Percentiles rank a stretch among this genome's conserved stretches.
Evolutionary conservation across 2,329 filamentous ascomycete species (phyloP).

Genomic region (Talaromyces funiculosus): DNA sequence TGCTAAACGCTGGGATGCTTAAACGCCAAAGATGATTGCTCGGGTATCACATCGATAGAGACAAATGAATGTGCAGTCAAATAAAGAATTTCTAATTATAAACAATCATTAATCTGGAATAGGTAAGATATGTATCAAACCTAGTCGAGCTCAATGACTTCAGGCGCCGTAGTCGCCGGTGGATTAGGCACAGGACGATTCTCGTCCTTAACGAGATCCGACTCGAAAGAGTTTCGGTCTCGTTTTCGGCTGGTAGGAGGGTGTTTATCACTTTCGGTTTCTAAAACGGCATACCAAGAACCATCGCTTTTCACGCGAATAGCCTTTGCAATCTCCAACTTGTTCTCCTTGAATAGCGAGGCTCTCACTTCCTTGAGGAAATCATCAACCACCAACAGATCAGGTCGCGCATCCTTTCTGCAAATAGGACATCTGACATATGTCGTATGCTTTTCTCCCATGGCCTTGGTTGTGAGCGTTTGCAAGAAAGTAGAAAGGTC

Average conservation of each 20-base stretch:
- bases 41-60: slow-evolving; percentile 8
- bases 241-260: slow-evolving; percentile 15
- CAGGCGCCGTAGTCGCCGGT: slow-evolving; percentile 3
- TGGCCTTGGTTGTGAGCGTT: slow-evolving; percentile 48
- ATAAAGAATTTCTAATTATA: not conserved
- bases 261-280: slow-evolving; percentile 19
- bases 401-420: slow-evolving; percentile 67
- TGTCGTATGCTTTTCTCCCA: slow-evolving; percentile 54
- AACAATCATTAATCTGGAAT: not conserved
- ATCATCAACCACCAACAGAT: slow-evolving; percentile 63
- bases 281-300: slow-evolving; percentile 54
- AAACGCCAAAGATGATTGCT: slow-evolving; percentile 2
- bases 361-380: slow-evolving; percentile 62
- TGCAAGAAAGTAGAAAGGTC: slow-evolving; percentile 76
- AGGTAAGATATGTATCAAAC: not conserved
- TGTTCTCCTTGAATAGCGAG: slow-evolving; percentile 46
- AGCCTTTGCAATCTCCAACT: slow-evolving; percentile 50
- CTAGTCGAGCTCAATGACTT: slow-evolving; percentile 24
- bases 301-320: slow-evolving; percentile 62
- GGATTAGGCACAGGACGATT: not conserved
- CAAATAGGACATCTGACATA: slow-evolving; percentile 70
- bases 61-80: not conserved
- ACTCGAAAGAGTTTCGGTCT: slow-evolving; percentile 16
- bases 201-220: slow-evolving; percentile 17
- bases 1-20: not conserved